Evolutionary conservation across 192 early-diverging fungal genomes (phyloP), one percentile per base, ranked within the genome.

Genomic region (Podila clonocystis): DNA sequence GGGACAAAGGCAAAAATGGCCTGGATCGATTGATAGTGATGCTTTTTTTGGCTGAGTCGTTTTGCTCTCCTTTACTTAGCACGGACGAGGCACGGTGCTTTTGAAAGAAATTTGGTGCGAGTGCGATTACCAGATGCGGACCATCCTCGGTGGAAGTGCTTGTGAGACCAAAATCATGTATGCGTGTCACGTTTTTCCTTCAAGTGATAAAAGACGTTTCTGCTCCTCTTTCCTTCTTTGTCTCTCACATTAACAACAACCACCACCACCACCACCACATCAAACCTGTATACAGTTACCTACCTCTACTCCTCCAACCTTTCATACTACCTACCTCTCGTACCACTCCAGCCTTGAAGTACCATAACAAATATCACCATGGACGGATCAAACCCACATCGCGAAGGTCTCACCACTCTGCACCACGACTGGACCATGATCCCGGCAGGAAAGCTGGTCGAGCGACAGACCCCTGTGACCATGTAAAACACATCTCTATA

Each of bases 381-480:
- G 26, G 65, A 67, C 34, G 62, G 50, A 36, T 22, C 33, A 24
- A 59, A 71, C 3, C 68, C 63, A 13, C 82, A 85, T 48, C 82
- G 83, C 9, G 86, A 86, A 78, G 85, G 85, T 0, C 49, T 86
- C 11, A 86, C 85, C 11, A 86, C 85, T 5, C 69, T 73, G 22
- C 62, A 72, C 11, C 77, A 84, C 24, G 91, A 93, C 75, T 94
- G 93, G 93, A 86, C 91, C 20, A 83, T 85, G 73, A 66, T 90
- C 31, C 86, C 86, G 15, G 93, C 87, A 17, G 74, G 84, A 22
- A 85, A 82, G 22, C 84, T 94, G 9, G 84, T 94, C 9, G 73
- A 84, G 58, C 68, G 87, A 48, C 93, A 94, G 64, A 74, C 83
- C 17, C 86, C 93, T 9, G 79, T 94, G 24, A 86, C 85, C 33